phyloP scores from a whole-genome alignment of 2,329 filamentous ascomycete genomes.

The Phyllosticta ampelicida region DNA sequence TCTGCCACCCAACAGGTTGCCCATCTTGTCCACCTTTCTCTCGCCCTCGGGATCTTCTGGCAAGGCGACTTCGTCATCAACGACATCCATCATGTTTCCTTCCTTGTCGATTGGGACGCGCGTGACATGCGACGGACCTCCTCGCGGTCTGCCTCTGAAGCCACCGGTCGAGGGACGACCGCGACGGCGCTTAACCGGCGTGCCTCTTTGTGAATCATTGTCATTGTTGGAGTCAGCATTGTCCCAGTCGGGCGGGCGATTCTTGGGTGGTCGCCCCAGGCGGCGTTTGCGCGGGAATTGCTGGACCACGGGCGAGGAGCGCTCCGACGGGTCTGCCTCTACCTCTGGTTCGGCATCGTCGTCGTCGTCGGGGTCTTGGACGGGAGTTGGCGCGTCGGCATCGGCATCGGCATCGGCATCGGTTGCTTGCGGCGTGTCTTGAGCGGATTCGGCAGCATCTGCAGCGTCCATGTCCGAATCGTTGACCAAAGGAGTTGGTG shows the following conservation, averaged over 20 bases:
- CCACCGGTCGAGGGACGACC: slow-evolving; percentile 43
- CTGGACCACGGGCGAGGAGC: slow-evolving; percentile 41
- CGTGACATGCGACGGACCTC: slow-evolving; percentile 62
- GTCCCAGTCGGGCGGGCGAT: slow-evolving; percentile 70
- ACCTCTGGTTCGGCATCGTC: slow-evolving; percentile 20
- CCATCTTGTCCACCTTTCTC: slow-evolving; percentile 83
- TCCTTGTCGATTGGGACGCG: slow-evolving; percentile 87
- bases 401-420: slow-evolving; percentile 28
- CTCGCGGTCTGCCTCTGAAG: slow-evolving; percentile 63
- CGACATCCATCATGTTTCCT: slow-evolving; percentile 80
- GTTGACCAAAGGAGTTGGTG: slow-evolving; percentile 21
- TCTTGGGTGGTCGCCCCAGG: slow-evolving; percentile 78
- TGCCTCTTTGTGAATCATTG: slow-evolving; percentile 36
- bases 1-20: slow-evolving; percentile 68
- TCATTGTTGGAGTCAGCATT: slow-evolving; percentile 42
- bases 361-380: slow-evolving; percentile 37
- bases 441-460: slow-evolving; percentile 20
- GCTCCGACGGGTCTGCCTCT: slow-evolving; percentile 35
- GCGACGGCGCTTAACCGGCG: slow-evolving; percentile 38
- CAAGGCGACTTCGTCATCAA: slow-evolving; percentile 82
- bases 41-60: slow-evolving; percentile 83
- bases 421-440: slow-evolving; percentile 22
- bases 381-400: slow-evolving; percentile 29
- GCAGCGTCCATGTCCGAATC: slow-evolving; percentile 3
- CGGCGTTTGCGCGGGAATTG: slow-evolving; percentile 58